phyloP scores from a whole-genome alignment of 2,329 filamentous ascomycete genomes.

The Mollisiaceae sp. region DNA sequence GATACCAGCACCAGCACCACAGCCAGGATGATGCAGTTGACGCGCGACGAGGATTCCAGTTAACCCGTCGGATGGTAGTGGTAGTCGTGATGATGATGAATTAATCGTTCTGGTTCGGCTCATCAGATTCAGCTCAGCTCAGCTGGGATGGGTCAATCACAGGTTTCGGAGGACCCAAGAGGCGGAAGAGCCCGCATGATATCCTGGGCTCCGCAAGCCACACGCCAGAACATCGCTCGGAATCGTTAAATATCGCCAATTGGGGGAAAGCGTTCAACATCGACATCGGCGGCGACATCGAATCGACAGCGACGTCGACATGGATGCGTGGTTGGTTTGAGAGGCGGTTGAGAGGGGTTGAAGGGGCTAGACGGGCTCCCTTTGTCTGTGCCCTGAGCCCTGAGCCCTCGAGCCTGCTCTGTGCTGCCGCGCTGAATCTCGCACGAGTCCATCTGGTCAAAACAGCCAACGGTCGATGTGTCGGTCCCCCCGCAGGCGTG shows the following conservation, averaged over 20 bases:
- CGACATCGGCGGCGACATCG: background rate
- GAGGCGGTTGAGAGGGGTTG: no score
- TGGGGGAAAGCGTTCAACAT: background rate
- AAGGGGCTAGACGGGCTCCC: background rate
- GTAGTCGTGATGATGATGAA: background rate
- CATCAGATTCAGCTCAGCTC: background rate
- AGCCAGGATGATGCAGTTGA: background rate
- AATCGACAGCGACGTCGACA: background rate
- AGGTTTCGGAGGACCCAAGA: background rate
- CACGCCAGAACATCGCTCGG: background rate
- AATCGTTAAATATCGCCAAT: constrained; percentile 13
- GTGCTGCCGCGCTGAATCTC: background rate
- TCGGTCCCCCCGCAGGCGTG: background rate
- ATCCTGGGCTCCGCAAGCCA: constrained; percentile 11
- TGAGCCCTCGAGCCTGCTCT: no score
- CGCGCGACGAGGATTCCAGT: background rate
- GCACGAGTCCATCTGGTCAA: background rate
- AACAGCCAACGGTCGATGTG: background rate
- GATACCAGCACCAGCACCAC: background rate
- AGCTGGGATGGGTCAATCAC: constrained; percentile 2
- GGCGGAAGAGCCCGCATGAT: constrained; percentile 10
- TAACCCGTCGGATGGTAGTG: background rate
- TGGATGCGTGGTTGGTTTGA: background rate
- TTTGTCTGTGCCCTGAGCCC: no score
- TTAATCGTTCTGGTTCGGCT: background rate